Percentiles rank a stretch among this genome's conserved stretches.
These are phyloP conservation scores for Ustilago cynodontis DNA, from an alignment of 1,284 basidiomycete genomes.

Conservation along the genomic window DNA sequence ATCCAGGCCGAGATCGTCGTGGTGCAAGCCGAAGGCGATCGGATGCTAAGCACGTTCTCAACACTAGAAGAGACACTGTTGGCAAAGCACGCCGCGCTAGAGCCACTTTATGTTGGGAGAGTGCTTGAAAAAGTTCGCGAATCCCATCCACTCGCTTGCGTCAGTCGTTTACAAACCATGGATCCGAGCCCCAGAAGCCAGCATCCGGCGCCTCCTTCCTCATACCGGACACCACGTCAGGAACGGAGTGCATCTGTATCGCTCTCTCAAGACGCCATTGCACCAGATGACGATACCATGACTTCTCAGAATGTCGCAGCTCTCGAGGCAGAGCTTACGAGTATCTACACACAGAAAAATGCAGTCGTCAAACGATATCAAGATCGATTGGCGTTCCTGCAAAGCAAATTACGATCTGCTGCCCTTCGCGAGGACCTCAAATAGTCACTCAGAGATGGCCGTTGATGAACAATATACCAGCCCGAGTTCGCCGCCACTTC, in stretches of 20 bases:
- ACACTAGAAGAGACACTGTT: constrained; percentile 46
- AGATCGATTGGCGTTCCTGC: constrained; percentile 52
- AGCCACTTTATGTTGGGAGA: constrained; percentile 7
- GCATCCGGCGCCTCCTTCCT: constrained; percentile 28
- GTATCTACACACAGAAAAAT: constrained; percentile 34
- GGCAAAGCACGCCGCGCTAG: constrained; percentile 30
- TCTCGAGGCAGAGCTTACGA: constrained; percentile 41
- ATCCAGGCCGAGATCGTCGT: constrained; percentile 59
- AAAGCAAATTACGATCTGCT: constrained; percentile 56
- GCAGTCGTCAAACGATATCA: constrained; percentile 55
- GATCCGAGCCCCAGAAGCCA: background rate
- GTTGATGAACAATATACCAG: constrained; percentile 9
- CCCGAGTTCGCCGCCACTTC: background rate
- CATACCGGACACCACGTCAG: constrained; percentile 17
- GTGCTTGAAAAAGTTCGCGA: constrained; percentile 16
- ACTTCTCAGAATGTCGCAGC: constrained; percentile 11
- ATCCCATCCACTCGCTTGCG: constrained; percentile 16
- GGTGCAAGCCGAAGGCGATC: constrained; percentile 53
- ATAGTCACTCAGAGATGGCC: constrained; percentile 6
- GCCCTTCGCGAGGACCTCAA: constrained; percentile 56
- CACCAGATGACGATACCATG: background rate
- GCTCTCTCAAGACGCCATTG: background rate
- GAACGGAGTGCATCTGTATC: background rate
- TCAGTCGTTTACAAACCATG: background rate
- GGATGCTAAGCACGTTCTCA: constrained; percentile 52